Evolutionary conservation across 768 basidiomycete species (phyloP).

Genomic region (Leccinum barrowsii): DNA sequence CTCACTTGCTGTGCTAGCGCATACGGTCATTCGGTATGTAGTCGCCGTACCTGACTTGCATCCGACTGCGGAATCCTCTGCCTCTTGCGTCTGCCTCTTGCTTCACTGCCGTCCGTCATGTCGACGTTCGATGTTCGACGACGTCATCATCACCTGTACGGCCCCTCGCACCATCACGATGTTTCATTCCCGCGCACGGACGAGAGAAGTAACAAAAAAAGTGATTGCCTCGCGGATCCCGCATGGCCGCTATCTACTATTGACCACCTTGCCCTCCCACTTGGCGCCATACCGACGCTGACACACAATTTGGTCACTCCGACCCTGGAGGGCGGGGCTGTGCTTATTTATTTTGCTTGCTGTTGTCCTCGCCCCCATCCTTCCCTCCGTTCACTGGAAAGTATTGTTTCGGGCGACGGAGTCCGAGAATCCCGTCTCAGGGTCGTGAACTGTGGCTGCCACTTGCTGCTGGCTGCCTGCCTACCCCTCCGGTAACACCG

Average conservation of each 20-base stretch:
- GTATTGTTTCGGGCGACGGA: background rate
- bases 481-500: background rate
- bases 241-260: slow-evolving; percentile 23
- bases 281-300: slow-evolving; percentile 18
- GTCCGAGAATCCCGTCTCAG: background rate
- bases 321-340: slow-evolving; percentile 13
- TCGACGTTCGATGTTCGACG: background rate
- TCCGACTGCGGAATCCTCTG: slow-evolving; percentile 13
- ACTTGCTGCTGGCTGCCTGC: background rate
- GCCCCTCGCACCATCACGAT: slow-evolving; percentile 12
- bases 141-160: slow-evolving; percentile 25
- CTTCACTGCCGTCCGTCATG: background rate
- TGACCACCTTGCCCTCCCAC: background rate
- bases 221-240: slow-evolving; percentile 26
- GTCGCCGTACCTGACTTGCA: slow-evolving; percentile 20
- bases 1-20: background rate
- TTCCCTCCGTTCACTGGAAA: background rate
- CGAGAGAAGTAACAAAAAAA: background rate
- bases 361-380: slow-evolving; percentile 11
- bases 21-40: slow-evolving; percentile 10
- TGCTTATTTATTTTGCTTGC: slow-evolving; percentile 11
- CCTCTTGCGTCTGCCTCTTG: background rate
- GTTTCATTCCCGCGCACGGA: slow-evolving; percentile 29
- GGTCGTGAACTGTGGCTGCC: background rate
- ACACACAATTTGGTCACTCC: background rate